phyloP scores from a whole-genome alignment of 2,329 filamentous ascomycete genomes.

The Westerdykella sp. region DNA sequence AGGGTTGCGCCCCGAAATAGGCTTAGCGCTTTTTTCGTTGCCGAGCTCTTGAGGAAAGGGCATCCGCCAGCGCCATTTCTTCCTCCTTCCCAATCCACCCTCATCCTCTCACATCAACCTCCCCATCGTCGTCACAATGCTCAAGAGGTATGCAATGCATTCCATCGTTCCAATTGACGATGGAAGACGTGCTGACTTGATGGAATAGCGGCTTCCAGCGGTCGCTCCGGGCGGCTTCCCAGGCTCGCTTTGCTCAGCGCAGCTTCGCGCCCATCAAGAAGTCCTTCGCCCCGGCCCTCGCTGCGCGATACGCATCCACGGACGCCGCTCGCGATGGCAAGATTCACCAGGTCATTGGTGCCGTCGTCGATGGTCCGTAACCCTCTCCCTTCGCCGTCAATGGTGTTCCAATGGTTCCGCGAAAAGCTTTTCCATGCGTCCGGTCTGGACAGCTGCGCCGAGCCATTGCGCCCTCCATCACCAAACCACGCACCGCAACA shows the following conservation, averaged over 20 bases:
- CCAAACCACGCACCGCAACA: slow-evolving; percentile 21
- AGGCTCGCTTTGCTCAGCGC: slow-evolving; percentile 43
- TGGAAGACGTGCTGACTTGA: slow-evolving; percentile 35
- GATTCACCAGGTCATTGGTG: slow-evolving; percentile 49
- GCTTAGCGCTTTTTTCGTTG: neutral
- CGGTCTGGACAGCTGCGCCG: slow-evolving; percentile 9
- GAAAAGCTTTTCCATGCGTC: slow-evolving; percentile 30
- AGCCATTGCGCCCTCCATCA: slow-evolving; percentile 14
- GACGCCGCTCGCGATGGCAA: slow-evolving; percentile 52
- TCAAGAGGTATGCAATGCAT: slow-evolving; percentile 51
- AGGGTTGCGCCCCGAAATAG: neutral
- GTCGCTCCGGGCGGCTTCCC: slow-evolving; percentile 57
- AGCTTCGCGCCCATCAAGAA: slow-evolving; percentile 49
- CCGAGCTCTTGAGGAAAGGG: neutral
- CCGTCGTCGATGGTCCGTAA: slow-evolving; percentile 83
- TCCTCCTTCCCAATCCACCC: slow-evolving; percentile 18
- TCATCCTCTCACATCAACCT: slow-evolving; percentile 23
- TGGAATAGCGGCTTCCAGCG: slow-evolving; percentile 57
- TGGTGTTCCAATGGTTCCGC: slow-evolving; percentile 31
- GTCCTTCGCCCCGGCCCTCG: slow-evolving; percentile 53
- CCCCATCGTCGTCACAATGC: slow-evolving; percentile 50
- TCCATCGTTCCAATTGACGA: slow-evolving; percentile 34
- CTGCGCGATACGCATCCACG: slow-evolving; percentile 57
- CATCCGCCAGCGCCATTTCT: slow-evolving; percentile 4
- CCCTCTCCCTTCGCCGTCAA: neutral